Evolutionary conservation across 208 protist genomes (phyloP), one percentile per base, ranked within the genome.

Genomic region (Jaenimonas drosophilae): DNA sequence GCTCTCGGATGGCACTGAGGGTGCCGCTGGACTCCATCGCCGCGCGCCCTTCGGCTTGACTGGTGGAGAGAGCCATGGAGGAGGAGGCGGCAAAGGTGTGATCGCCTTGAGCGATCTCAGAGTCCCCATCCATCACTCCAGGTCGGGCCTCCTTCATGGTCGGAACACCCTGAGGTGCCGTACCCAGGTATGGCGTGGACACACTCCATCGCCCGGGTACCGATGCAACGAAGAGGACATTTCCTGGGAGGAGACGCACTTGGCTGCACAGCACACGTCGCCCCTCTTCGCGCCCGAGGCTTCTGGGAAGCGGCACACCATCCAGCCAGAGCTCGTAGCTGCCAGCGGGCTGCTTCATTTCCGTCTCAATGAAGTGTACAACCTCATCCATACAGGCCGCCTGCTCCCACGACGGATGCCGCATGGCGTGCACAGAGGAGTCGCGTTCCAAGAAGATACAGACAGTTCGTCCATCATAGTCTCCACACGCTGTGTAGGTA

Each of bases 351-450:
- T 59, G 16, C 4, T 56, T 49, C 34, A 75, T 42, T 11, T 42
- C 34, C 16, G 26, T n/a, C 27, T 57, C 37, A 16, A 75, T 29
- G 39, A 75, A 80, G 2, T 14, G 31, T 31, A 61, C 58, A 0
- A 80, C 54, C 31, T 80, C 66, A 4, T 9, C 27, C 20, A 80
- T 28, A 25, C 46, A 62, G 20, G 65, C 60, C 0, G 27, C 1
- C 7, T 48, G 36, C 41, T 45, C 20, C 71, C 65, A 80, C 31
- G 40, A 33, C 6, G 37, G 43, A 41, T 66, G 59, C 3, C 32
- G 33, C 72, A 75, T 75, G 27, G 55, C 54, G 44, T 76, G 69
- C 23, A 72, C 62, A 24, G 34, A 26, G 26, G 21, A 43, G 40
- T 72, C 54, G 24, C 41, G 5, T 16, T 53, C 51, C 33, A 57